Base-by-base conservation (phyloP, 2,329 filamentous ascomycete species). In the Incumbomyces lentus region DNA sequence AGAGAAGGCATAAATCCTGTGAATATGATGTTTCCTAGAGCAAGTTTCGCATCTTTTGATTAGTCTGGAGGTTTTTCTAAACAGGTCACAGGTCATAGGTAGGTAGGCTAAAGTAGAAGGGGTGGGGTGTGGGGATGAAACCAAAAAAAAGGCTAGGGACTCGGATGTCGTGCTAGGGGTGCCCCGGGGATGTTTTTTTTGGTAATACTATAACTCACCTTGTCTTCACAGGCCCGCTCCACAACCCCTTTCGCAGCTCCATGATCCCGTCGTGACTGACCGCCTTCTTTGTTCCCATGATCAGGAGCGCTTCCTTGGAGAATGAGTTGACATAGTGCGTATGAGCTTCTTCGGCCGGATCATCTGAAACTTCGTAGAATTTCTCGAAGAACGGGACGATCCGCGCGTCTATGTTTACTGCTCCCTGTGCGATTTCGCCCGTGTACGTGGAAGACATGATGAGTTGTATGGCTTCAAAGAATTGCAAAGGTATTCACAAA, bases 1-100 rank as follows among this genome's bases (percentile, higher is more conserved):
- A 6, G 71, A 70, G 56, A 73, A 75, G 0, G 72, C 66, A 55
- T 72, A 76, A 31, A 77, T 65, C 60, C 73, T 70, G 1, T 46
- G 32, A 8, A 57, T 32, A 6, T 32, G 44, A 45, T 56, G 51
- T 45, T 26, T 26, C 22, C 22, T 26, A 26, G n/a, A n/a, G 22
- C 22, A 8, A 26, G 22, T 8, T 4, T 26, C 22, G 22, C 4
- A 26, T 26, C 8, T 8, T 8, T 26, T 26, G 22, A 26, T 26
- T 8, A 26, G 22, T 26, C 22, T 26, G 22, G 8, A 8, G 5
- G 4, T 26, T 8, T 8, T 26, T 5, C 5, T 8, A 26, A 26
- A 26, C 5, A 26, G 22, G 22, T 26, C n/a, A n/a, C n/a, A n/a
- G n/a, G n/a, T n/a, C n/a, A n/a, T n/a, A n/a, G n/a, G n/a, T 26